Evolutionary conservation across 2,329 filamentous ascomycete species (phyloP).

Genomic region (Rutstroemia sp.): DNA sequence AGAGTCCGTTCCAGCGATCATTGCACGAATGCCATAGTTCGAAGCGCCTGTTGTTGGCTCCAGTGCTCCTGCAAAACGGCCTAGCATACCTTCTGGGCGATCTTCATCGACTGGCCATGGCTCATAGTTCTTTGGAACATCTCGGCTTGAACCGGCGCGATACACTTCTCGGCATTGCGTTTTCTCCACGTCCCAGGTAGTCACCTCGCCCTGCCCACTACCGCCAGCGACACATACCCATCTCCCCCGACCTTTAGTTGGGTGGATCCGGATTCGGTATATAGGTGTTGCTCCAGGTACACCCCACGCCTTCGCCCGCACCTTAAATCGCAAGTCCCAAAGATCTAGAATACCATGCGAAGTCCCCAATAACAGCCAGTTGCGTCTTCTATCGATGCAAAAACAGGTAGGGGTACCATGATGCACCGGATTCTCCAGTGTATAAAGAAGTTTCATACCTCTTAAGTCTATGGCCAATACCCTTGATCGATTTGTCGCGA

Average conservation of each 20-base stretch:
- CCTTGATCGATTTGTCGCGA: constrained; percentile 81
- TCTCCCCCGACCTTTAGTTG: constrained; percentile 67
- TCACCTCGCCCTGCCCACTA: constrained; percentile 80
- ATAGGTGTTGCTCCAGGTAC: constrained; percentile 75
- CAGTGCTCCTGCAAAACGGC: constrained; percentile 70
- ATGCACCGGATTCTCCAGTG: constrained; percentile 78
- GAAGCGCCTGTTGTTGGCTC: constrained; percentile 47
- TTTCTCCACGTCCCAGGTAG: constrained; percentile 93
- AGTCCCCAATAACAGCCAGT: constrained; percentile 88
- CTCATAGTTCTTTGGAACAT: constrained; percentile 61
- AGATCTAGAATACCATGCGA: constrained; percentile 87
- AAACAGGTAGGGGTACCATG: constrained; percentile 91
- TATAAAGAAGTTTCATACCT: constrained; percentile 75
- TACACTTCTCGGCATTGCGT: constrained; percentile 84
- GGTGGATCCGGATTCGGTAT: constrained; percentile 72
- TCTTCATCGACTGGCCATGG: constrained; percentile 89
- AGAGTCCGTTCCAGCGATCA: constrained; percentile 64
- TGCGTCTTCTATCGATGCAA: constrained; percentile 74
- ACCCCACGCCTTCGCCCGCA: constrained; percentile 83
- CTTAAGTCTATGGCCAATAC: constrained; percentile 80
- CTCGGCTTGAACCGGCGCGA: constrained; percentile 54
- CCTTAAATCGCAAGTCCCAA: constrained; percentile 93
- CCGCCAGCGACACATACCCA: constrained; percentile 88
- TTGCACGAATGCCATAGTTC: constrained; percentile 62
- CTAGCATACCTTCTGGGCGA: constrained; percentile 76